Percentiles rank a stretch among this genome's conserved stretches.
These are phyloP conservation scores for Annona cherimola DNA, from an alignment of 164 flowering plant species.

Conservation along the genomic window DNA sequence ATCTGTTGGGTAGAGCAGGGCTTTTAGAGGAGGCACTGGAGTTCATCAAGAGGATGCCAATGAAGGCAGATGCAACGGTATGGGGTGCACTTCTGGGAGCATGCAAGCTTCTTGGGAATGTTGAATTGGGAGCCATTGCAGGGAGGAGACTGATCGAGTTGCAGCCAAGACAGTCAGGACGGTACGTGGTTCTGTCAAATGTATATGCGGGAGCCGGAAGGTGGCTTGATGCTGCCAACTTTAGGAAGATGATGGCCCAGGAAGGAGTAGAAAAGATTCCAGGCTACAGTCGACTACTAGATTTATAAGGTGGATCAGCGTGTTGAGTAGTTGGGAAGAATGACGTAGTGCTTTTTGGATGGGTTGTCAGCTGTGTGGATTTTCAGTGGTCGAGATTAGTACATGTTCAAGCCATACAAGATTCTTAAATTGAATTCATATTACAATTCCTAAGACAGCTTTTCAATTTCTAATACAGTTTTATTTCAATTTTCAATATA, in stretches of 20 bases:
- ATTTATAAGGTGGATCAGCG: neutral
- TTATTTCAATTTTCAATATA: no score
- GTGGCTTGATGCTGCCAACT: slow-evolving; percentile 50
- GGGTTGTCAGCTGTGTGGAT: no score
- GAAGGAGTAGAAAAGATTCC: slow-evolving; percentile 42
- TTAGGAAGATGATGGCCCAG: slow-evolving; percentile 52
- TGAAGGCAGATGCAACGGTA: slow-evolving; percentile 68
- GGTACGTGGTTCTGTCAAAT: slow-evolving; percentile 53
- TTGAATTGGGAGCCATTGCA: slow-evolving; percentile 42
- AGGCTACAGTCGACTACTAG: slow-evolving; percentile 1
- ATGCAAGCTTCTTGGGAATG: slow-evolving; percentile 62
- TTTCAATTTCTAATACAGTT: no score
- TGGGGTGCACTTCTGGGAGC: slow-evolving; percentile 77
- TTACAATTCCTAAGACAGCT: no score
- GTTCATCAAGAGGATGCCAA: slow-evolving; percentile 52
- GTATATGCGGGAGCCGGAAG: slow-evolving; percentile 53
- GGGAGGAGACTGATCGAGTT: slow-evolving; percentile 47
- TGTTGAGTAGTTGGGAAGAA: neutral
- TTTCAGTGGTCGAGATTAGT: no score
- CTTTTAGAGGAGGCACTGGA: slow-evolving; percentile 47
- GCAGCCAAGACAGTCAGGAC: slow-evolving; percentile 61
- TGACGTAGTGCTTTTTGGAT: no score
- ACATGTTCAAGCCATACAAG: no score
- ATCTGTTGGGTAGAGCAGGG: slow-evolving; percentile 78
- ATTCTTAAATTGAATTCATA: no score